Base-by-base conservation (phyloP, 2,329 filamentous ascomycete genomes). In the Hirsutella rhossiliensis region DNA sequence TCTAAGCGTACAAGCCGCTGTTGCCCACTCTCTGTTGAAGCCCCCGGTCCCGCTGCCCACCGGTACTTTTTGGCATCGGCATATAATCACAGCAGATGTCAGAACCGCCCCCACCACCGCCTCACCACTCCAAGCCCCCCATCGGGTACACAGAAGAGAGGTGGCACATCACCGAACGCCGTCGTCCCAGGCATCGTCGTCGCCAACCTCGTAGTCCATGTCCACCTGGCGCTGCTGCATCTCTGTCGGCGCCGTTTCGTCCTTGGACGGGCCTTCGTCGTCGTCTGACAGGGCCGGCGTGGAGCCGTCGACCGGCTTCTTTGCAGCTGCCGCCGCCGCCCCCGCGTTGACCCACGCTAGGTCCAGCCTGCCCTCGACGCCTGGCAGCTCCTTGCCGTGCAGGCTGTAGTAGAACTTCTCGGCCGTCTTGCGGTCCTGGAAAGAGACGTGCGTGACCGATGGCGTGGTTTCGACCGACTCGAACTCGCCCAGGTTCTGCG, bases 391-490 rank as follows among this genome's bases (percentile, higher is more conserved):
- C 38, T 71, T 71, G 39, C 69, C 69, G 40, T 73, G 58, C n/a
- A 78, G 62, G 27, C 73, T 68, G 53, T 76, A 75, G 64, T 74
- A 76, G 53, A 83, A 81, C 50, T 73, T 79, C 58, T 90, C 85
- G 4, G 83, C 85, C 13, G 82, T 81, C 56, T 76, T 77, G 45
- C 80, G 76, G 54, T 84, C 78, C 45, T 76, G 78, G 57, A 84
- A 84, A 6, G 73, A 74, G 42, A 84, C 72, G 43, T 72, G 64
- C 1, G 78, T 75, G 0, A 62, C 57, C 2, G 61, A 49, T 0
- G 69, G 59, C 3, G 65, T 67, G 4, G 67, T 64, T 30, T 76
- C 68, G 28, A 83, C 72, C 28, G 73, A 72, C 31, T 73, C 72
- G 51, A 79, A 81, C 46, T 82, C 78, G 43, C 78, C 78, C 29